A percentile compares a stretch with the other conserved stretches of the same genome.
These are phyloP conservation scores for Aureoboletus auriporus DNA, from an alignment of 768 basidiomycete genomes.

Conservation along the genomic window DNA sequence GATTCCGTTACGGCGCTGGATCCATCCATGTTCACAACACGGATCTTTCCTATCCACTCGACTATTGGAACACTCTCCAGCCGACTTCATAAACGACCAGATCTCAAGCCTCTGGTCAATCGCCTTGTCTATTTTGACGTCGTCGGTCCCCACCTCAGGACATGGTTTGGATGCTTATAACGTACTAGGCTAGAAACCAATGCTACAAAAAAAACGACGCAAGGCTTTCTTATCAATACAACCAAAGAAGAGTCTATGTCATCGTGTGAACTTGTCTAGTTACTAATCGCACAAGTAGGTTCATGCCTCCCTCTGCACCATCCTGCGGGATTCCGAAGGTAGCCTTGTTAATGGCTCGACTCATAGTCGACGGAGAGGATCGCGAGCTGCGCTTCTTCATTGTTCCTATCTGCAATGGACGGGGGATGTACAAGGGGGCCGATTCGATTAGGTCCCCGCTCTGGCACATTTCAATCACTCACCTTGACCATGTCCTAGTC, in stretches of 20 bases:
- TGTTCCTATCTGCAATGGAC: conserved; percentile 50
- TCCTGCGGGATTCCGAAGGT: conserved; percentile 49
- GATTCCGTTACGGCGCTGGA: conserved; percentile 51
- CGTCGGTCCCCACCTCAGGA: conserved; percentile 49
- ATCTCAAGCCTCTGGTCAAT: conserved; percentile 46
- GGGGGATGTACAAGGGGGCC: conserved; percentile 44
- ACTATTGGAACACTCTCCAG: conserved; percentile 50
- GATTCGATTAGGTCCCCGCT: conserved; percentile 45
- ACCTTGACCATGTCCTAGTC: conserved; percentile 49
- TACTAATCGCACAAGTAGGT: conserved; percentile 31
- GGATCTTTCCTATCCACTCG: conserved; percentile 51
- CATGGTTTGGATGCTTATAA: conserved; percentile 59
- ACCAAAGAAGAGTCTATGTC: conserved; percentile 42
- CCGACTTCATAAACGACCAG: conserved; percentile 45
- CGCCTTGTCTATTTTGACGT: conserved; percentile 48
- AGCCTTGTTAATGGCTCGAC: conserved; percentile 52
- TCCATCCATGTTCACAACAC: conserved; percentile 49
- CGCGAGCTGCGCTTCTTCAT: conserved; percentile 51
- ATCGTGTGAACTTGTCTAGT: not conserved
- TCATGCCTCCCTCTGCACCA: conserved; percentile 58
- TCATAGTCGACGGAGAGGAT: conserved; percentile 50
- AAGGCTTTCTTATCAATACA: conserved; percentile 53
- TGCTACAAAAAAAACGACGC: conserved; percentile 41
- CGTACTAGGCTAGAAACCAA: conserved; percentile 62
- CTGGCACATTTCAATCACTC: conserved; percentile 51